Evolutionary conservation across 208 protist species (phyloP).

Genomic region (Trypanosoma theileri): DNA sequence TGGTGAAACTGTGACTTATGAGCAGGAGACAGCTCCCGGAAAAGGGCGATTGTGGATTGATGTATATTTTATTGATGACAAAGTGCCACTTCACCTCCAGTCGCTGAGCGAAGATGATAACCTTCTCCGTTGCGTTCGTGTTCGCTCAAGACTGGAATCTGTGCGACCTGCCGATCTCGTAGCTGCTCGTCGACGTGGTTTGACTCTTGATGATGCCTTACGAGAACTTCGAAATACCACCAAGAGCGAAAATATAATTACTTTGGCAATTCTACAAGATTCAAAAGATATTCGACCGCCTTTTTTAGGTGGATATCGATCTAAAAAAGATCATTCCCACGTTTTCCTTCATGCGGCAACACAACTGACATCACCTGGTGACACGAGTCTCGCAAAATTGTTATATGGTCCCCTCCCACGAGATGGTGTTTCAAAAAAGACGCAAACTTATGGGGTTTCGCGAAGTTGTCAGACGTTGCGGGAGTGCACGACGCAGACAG

Average conservation of each 20-base stretch:
- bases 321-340: slow-evolving; percentile 57
- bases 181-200: slow-evolving; percentile 48
- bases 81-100: slow-evolving; percentile 59
- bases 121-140: slow-evolving; percentile 49
- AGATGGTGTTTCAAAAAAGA: slow-evolving; percentile 71
- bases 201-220: slow-evolving; percentile 71
- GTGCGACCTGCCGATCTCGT: slow-evolving; percentile 58
- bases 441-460: slow-evolving; percentile 90
- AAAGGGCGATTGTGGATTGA: slow-evolving; percentile 26
- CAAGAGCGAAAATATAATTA: slow-evolving; percentile 17
- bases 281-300: slow-evolving; percentile 46
- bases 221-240: slow-evolving; percentile 28
- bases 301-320: slow-evolving; percentile 93
- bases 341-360: slow-evolving; percentile 90
- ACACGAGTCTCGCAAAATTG: slow-evolving; percentile 42
- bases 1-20: slow-evolving; percentile 53
- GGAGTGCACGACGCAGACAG: slow-evolving; percentile 93
- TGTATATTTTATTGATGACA: slow-evolving; percentile 22
- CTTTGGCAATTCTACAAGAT: slow-evolving; percentile 45
- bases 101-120: slow-evolving; percentile 39
- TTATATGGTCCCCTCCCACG: slow-evolving; percentile 59
- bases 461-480: slow-evolving; percentile 89
- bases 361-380: slow-evolving; percentile 77
- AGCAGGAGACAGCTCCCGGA: slow-evolving; percentile 27
- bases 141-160: slow-evolving; percentile 41